Evolutionary conservation across 805 yeast genomes (phyloP).

Genomic region (Suhomyces tanzawaensis): DNA sequence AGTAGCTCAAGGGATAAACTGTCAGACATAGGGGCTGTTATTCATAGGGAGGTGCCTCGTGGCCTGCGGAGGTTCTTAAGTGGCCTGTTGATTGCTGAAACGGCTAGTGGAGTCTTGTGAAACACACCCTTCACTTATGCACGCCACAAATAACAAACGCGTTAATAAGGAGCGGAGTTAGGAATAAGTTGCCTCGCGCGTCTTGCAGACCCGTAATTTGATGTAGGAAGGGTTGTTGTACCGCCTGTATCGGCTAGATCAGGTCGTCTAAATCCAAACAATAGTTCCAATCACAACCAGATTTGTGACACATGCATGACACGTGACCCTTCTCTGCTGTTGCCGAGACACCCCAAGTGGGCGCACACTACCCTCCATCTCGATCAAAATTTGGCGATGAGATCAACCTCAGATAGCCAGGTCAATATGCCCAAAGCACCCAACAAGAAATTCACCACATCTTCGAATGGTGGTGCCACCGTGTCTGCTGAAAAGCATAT

Average conservation of each 20-base stretch:
- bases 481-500: constrained; percentile 69
- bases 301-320: not conserved
- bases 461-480: constrained; percentile 49
- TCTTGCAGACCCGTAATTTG: too few species aligned
- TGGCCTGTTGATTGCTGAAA: too few species aligned
- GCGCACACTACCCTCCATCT: not conserved
- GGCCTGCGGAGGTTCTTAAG: too few species aligned
- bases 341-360: not conserved
- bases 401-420: not conserved
- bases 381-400: constrained; percentile 1
- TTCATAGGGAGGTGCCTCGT: too few species aligned
- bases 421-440: constrained; percentile 57
- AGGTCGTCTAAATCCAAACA: not conserved
- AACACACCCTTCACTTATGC: too few species aligned
- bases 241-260: not conserved
- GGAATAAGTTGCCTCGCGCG: too few species aligned
- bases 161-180: too few species aligned
- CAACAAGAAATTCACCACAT: constrained; percentile 56
- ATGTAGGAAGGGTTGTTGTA: too few species aligned
- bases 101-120: too few species aligned
- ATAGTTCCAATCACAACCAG: not conserved
- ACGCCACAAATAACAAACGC: too few species aligned
- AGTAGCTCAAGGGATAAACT: not conserved
- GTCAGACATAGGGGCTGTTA: not conserved
- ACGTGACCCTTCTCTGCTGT: not conserved